Base-by-base conservation (phyloP, 495 filamentous ascomycete species). In the Podospora australis region DNA sequence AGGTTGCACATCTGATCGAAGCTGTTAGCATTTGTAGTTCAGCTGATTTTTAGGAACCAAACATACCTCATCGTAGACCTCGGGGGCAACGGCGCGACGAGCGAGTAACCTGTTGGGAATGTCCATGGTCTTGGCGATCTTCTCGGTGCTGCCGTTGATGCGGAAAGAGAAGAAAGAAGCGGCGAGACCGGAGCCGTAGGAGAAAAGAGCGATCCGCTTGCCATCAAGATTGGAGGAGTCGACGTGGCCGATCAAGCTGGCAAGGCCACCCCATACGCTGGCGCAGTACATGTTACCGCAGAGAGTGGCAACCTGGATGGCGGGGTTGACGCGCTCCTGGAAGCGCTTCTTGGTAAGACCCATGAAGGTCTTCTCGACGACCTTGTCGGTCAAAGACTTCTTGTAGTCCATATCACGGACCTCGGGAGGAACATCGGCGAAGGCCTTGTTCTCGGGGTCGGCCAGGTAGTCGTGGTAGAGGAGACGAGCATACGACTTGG, bases 281-380 rank as follows among this genome's bases (percentile, higher is more conserved):
- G 85, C 92, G 59, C 85, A 90, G 74, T 98, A 98, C 94, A 96
- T 98, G 79, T 98, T 98, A 68, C 92, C 94, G 69, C 90, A 96
- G 73, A 88, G 83, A 35, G 90, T 96, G 28, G 92, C 85, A 19
- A 94, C 86, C 64, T 94, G 75, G 63, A 92, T 86, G 60, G 77
- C 71, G 29, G 94, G 90, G 64, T 83, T 74, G 48, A 98, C 87
- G 66, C 90, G 87, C 68, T 89, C 82, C 55, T 83, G 80, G 74
- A 90, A 97, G 48, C 83, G 83, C 82, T 96, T 96, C 85, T 98
- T 98, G 63, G 88, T 83, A 52, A 97, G 79, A 41, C 62, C 82
- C 85, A 97, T 89, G 72, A 98, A 75, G 6, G 86, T 86, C 83
- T 97, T 97, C 79, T 98, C 92, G 20, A 98, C 83, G 35, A 78